Base-by-base conservation (phyloP, 257 asterid species). In the Scutellaria galericulata region DNA sequence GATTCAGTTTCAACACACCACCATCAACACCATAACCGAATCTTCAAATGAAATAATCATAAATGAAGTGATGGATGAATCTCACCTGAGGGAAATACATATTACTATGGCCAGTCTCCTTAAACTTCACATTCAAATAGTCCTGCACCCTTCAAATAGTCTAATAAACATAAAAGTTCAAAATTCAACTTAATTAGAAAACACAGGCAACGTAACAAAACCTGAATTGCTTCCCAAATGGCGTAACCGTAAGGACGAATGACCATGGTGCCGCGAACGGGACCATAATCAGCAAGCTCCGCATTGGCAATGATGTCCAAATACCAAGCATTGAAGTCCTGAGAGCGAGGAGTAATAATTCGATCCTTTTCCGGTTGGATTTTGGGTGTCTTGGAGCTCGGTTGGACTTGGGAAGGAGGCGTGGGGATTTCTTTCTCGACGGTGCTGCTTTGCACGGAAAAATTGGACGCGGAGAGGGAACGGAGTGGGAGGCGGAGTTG, bases 171-270 rank as follows among this genome's bases (percentile, higher is more conserved):
- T 52, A 11, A 57, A 63, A 14, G 7, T 14, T 7, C 15, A 46
- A 45, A 67, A 45, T 42, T 35, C 58, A 18, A 63, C 2, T 9
- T 10, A 40, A 55, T n/a, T 13, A 11, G 41, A 2, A 11, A 18
- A 20, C 39, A 72, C 2, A 50, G 13, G 47, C 56, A 51, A 51
- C 56, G 6, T 9, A 55, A 63, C 6, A 35, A 57, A 61, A 94
- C 99, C 93, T 92, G 99, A 82, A 92, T 90, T n/a, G 99, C 97
- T 84, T 95, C 99, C 99, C 98, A 95, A 54, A 95, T 95, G 41
- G 98, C 97, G 70, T 90, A 92, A 75, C 98, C 98, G 50, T 95
- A 95, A 65, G 99, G 98, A n/a, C 98, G 91, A 75, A 95, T 95
- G 74, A 95, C 99, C 99, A 92, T 95, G 45, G 99, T 92, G 41